Base-by-base conservation (phyloP, 257 asterid species). In the Galeopsis tetrahit region DNA sequence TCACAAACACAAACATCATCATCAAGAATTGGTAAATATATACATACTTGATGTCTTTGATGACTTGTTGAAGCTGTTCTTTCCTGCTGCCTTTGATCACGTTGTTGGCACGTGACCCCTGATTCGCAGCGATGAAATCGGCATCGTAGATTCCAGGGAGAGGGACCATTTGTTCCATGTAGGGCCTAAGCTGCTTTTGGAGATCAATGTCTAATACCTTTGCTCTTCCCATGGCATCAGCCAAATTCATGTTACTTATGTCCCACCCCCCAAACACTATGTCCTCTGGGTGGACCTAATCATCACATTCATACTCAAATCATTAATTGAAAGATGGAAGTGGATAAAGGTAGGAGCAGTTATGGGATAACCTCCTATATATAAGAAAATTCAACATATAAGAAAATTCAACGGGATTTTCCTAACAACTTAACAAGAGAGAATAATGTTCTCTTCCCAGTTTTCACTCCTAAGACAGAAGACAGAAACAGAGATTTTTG, bases 71-170 rank as follows among this genome's bases (percentile, higher is more conserved):
- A 43, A 94, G 84, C 77, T 94, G 98, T 38, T 94, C 90, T 77
- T 88, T 84, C 87, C 87, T 86, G 79, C 96, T 85, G 39, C 98
- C 98, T 69, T 84, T 86, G 81, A 94, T 89, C 69, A 88, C 75
- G 72, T 89, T 84, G 87, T 94, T 82, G 64, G 96, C 98, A 70
- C 98, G 97, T 10, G 94, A 66, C 32, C 89, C 96, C 82, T 94
- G 98, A 72, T 94, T 94, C n/a, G 98, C 98, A 46, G 98, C 98
- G 52, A 94, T 94, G 94, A 94, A 94, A 87, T 94, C 98, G 33
- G 98, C 82, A 59, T 88, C 85, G 80, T 82, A 94, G 87, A 94
- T 87, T 59, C 98, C 98, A 3, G 98, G 98, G 68, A 94, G 98
- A 15, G 98, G 98, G 85, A 88, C 95, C 98, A 94, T 88, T 73